Conservation (phyloP, 441 rosid species). For the Breynia disticha region DNA sequence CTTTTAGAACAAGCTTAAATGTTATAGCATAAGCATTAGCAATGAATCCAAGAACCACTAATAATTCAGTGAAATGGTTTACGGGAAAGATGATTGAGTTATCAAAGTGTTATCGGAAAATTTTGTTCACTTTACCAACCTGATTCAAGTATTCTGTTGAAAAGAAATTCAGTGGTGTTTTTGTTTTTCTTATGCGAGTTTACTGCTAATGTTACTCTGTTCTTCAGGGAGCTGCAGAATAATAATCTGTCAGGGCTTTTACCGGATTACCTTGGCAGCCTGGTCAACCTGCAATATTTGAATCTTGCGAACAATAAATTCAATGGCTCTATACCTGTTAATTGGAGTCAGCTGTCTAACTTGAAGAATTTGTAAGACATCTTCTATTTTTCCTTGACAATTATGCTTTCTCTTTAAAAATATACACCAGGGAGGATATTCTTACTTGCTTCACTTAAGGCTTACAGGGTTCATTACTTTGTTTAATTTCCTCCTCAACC, state of each 20-base stretch:
- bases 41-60: no score
- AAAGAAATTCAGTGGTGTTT: no score
- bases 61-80: no score
- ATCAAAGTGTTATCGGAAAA: no score
- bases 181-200: not conserved
- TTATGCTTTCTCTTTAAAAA: not conserved
- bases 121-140: no score
- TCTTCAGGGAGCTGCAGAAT: constrained; percentile 79
- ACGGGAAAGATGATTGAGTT: no score
- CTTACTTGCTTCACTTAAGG: not conserved
- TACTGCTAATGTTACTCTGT: constrained; percentile 4
- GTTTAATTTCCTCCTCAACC: no score
- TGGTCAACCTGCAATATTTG: constrained; percentile 49
- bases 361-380: constrained; percentile 59
- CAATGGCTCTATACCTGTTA: constrained; percentile 59
- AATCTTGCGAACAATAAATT: constrained; percentile 75
- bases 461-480: not conserved
- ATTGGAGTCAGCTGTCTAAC: constrained; percentile 62
- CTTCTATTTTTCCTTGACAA: not conserved
- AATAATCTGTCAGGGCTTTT: constrained; percentile 57
- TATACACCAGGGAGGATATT: not conserved
- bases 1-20: constrained; percentile 3
- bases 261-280: constrained; percentile 58
- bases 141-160: no score
- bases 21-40: not conserved